A percentile compares a stretch with the other conserved stretches of the same genome.
phyloP scores from a whole-genome alignment of 371 early-diverging fungal species.

The Choanephora cucurbitarum region DNA sequence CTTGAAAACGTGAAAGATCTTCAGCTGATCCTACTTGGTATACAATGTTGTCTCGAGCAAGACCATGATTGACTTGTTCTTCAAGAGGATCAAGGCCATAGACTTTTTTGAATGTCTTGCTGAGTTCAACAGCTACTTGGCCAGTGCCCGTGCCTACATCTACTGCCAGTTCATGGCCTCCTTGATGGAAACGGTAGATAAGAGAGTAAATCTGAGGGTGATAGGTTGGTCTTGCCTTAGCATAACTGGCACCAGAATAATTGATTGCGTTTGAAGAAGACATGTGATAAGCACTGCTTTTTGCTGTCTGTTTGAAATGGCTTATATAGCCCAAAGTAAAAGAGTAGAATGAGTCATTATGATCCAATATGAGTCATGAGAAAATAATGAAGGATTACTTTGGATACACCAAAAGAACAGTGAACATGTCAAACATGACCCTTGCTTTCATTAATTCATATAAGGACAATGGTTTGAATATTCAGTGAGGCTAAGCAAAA shows the following conservation, averaged over 20 bases:
- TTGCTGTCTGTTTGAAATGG: too few relatives aligned
- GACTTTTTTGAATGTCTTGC: constrained; percentile 48
- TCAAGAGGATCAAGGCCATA: constrained; percentile 55
- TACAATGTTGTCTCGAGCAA: constrained; percentile 43
- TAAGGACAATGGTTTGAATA: too few relatives aligned
- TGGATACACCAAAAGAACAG: too few relatives aligned
- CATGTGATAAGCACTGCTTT: background rate
- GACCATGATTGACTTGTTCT: constrained; percentile 51
- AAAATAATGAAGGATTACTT: too few relatives aligned
- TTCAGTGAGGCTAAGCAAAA: too few relatives aligned
- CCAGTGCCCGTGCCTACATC: constrained; percentile 64
- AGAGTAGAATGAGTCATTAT: too few relatives aligned
- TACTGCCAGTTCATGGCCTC: constrained; percentile 32
- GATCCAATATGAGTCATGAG: too few relatives aligned
- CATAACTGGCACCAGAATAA: constrained; percentile 17
- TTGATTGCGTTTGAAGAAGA: constrained; percentile 1
- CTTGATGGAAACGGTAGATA: constrained; percentile 38
- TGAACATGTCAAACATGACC: too few relatives aligned
- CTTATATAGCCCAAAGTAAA: too few relatives aligned
- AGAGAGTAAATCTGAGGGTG: constrained; percentile 26
- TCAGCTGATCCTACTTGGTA: constrained; percentile 56
- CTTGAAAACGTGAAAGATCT: constrained; percentile 28
- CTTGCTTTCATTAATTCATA: too few relatives aligned
- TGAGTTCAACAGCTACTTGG: constrained; percentile 49
- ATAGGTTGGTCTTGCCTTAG: constrained; percentile 49